Conservation (phyloP, 345 rosid genomes). For the Eucalyptus leucophloia region DNA sequence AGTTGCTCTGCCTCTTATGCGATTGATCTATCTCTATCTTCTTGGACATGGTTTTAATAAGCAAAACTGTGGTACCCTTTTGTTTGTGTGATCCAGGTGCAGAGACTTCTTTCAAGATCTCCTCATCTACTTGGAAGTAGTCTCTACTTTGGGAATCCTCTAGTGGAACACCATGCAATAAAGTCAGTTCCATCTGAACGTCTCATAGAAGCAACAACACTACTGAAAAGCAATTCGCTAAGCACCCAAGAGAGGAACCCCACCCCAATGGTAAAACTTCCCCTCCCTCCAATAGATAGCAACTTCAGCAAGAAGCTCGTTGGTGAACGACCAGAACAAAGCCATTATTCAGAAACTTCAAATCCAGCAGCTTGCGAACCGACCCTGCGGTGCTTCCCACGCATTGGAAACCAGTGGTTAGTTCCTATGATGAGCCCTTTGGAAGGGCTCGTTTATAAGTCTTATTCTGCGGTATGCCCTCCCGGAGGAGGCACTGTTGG, state of each 20-base stretch:
- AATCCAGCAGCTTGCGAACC: conserved; percentile 4
- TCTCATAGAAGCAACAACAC: conserved; percentile 11
- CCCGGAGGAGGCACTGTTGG: neutral
- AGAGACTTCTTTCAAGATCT: conserved; percentile 58
- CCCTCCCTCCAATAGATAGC: conserved; percentile 16
- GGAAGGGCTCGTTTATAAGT: conserved; percentile 86
- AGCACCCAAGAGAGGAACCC: conserved; percentile 24
- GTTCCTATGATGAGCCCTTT: conserved; percentile 85
- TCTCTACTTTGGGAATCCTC: conserved; percentile 16
- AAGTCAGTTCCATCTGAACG: conserved; percentile 24
- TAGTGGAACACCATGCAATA: conserved; percentile 17
- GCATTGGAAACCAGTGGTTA: conserved; percentile 60
- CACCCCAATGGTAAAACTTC: conserved; percentile 21
- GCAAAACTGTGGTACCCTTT: neutral
- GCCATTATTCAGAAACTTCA: conserved; percentile 12
- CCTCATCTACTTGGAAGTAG: conserved; percentile 48
- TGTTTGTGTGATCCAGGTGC: conserved; percentile 37
- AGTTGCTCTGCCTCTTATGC: neutral
- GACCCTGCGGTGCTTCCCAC: conserved; percentile 27
- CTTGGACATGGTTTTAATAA: neutral
- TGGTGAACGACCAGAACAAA: conserved; percentile 22
- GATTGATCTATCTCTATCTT: neutral
- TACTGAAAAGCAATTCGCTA: conserved; percentile 1
- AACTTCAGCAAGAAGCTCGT: neutral
- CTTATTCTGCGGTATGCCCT: conserved; percentile 45